These are phyloP conservation scores for Globisporangium lucens DNA, from an alignment of 352 stramenopile genomes.

Conservation along the genomic window DNA sequence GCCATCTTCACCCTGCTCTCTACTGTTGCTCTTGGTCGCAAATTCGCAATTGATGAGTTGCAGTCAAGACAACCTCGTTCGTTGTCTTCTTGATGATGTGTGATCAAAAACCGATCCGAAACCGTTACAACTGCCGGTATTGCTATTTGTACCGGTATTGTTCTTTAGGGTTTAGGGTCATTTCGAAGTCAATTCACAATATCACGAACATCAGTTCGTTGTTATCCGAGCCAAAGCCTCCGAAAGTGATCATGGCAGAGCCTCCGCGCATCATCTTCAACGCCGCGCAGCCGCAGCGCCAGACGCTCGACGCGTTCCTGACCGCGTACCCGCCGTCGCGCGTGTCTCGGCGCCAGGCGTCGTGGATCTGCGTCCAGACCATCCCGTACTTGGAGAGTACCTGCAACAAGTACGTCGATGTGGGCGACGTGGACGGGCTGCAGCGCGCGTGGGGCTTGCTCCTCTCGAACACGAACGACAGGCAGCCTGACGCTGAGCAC, in stretches of 20 bases:
- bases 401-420: not conserved
- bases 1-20: not conserved
- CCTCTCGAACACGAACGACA: not conserved
- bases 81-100: not conserved
- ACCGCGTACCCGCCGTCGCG: slow-evolving; percentile 4
- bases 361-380: slow-evolving; percentile 14
- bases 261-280: slow-evolving; percentile 10
- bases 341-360: not conserved
- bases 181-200: too few relatives aligned
- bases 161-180: too few relatives aligned
- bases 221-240: not conserved
- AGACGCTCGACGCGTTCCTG: slow-evolving; percentile 14
- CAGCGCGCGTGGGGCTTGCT: slow-evolving; percentile 6
- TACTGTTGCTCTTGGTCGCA: not conserved
- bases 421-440: slow-evolving; percentile 6
- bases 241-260: not conserved
- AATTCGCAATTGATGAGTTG: slow-evolving; percentile 1
- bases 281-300: not conserved
- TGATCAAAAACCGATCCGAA: not conserved
- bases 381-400: not conserved
- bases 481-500: not conserved
- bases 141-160: too few relatives aligned
- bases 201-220: too few relatives aligned
- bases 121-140: too few relatives aligned
- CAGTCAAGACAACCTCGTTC: not conserved